phyloP scores from a whole-genome alignment of 371 early-diverging fungal species.

The Haplosporangium sp. region DNA sequence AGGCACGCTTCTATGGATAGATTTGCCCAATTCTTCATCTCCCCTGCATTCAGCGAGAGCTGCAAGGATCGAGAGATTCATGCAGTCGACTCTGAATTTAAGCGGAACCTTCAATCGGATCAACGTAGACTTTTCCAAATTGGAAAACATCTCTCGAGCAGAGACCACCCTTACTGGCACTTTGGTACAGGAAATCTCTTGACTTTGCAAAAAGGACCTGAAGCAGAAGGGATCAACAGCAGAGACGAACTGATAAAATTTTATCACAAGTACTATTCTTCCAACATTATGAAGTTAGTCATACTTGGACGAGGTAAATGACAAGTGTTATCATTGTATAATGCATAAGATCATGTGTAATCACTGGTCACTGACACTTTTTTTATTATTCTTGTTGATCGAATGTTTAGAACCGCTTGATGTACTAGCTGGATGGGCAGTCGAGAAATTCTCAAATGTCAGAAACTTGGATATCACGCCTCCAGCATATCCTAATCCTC shows the following conservation, averaged over 20 bases:
- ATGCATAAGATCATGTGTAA: too few relatives aligned
- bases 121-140: slow-evolving; percentile 86
- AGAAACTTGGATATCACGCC: slow-evolving; percentile 76
- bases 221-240: slow-evolving; percentile 76
- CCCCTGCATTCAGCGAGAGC: slow-evolving; percentile 84
- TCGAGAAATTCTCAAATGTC: slow-evolving; percentile 78
- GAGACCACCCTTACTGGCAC: slow-evolving; percentile 84
- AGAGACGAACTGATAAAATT: slow-evolving; percentile 86
- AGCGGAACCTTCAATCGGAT: slow-evolving; percentile 89
- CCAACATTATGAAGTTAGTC: slow-evolving; percentile 93
- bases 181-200: slow-evolving; percentile 87
- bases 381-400: background rate
- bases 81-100: slow-evolving; percentile 96
- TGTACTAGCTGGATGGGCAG: slow-evolving; percentile 81
- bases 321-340: background rate
- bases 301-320: slow-evolving; percentile 85
- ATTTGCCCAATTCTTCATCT: slow-evolving; percentile 93
- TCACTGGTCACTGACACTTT: too few relatives aligned
- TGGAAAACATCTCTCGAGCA: slow-evolving; percentile 77
- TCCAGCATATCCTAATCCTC: slow-evolving; percentile 74
- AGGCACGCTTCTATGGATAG: slow-evolving; percentile 23
- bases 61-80: slow-evolving; percentile 92
- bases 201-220: slow-evolving; percentile 80
- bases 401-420: slow-evolving; percentile 77
- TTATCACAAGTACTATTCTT: slow-evolving; percentile 88